Base-by-base conservation (phyloP, 2,329 filamentous ascomycete genomes). In the Ophiocordyceps camponoti-saundersi region DNA sequence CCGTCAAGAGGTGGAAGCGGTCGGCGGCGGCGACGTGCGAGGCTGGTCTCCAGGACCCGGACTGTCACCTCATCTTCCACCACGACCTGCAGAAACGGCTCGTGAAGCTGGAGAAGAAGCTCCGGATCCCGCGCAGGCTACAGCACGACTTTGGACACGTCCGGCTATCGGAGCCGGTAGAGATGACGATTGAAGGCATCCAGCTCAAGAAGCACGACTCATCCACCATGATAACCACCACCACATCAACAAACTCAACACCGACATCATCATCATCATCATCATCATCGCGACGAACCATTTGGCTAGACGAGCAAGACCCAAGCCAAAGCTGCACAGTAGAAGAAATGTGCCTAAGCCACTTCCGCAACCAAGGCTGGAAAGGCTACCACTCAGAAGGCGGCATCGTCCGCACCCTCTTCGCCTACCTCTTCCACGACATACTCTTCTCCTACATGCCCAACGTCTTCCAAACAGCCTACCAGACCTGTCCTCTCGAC, bases 381-480 rank as follows among this genome's bases (percentile, higher is more conserved):
- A 95, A 95, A 61, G 92, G 92, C 12, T 95, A 90, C 58, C 92
- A 98, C 63, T 79, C 82, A 18, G 92, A 98, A 68, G 87, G 88
- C 32, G 85, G 89, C 2, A 89, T 96, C 54, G 68, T 96, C 7
- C 80, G 88, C n/a, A 98, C 92, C 0, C 69, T 98, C 23, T 89
- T 89, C 62, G 83, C 80, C 15, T 90, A 92, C 58, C 76, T 98
- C 18, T 95, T 96, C 68, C 92, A 82, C 67, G 90, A 98, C 62
- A 77, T 96, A 22, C 69, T 98, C 7, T 96, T 96, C 64, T 71
- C 87, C 23, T 95, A 94, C 62, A 77, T 96, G 6, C 90, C 92
- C 23, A 95, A 96, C 55, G 90, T 98, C 47, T 98, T 98, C 62
- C 90, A 96, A 61, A 98, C 92, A 6, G 78, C 83, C 1, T 98